Evolutionary conservation across 371 early-diverging fungal genomes (phyloP), one percentile per base, ranked within the genome.

Genomic region (Lichtheimia corymbifera): DNA sequence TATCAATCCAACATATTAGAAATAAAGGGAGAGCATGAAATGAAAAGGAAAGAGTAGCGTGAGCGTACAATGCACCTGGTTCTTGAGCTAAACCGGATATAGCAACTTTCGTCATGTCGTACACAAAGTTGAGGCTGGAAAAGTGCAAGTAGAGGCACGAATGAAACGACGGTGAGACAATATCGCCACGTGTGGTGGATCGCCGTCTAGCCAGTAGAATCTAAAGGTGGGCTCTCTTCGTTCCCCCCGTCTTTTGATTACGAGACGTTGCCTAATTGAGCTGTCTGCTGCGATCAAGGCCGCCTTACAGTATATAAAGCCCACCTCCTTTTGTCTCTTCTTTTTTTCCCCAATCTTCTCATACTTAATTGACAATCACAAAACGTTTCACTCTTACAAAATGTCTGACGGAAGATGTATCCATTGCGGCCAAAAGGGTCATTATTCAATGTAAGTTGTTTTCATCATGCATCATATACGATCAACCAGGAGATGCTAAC

Each of bases 321-420:
- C 54, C 2, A 18, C 22, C 15, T 56, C 25, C 9, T 45, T 24
- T 24, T 56, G 20, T 45, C 24, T 56, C 15, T 56, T 44, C 17
- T 20, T 56, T 13, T 56, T 24, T 55, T n/a, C 24, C 17, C 45
- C 45, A 54, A 28, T 52, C 22, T 50, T 22, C 12, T 22, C 51
- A 11, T 44, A 43, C 43, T 56, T 35, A 35, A 35, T 35, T 35
- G 35, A 35, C 35, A 35, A 35, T 35, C 35, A 35, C 5, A 2
- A 2, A 11, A 6, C 11, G 40, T 22, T 6, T 20, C 17, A 40
- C 27, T 30, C 12, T 45, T 5, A n/a, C 40, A 56, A 12, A 17
- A 56, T 56, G 57, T 77, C 78, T 70, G 78, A 77, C 74, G 78
- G 78, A 72, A 69, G 78, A 55, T 77, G 78, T 58, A 77, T 77